Base-by-base conservation (phyloP, 1,284 basidiomycete genomes). In the Cryptococcus sp. region DNA sequence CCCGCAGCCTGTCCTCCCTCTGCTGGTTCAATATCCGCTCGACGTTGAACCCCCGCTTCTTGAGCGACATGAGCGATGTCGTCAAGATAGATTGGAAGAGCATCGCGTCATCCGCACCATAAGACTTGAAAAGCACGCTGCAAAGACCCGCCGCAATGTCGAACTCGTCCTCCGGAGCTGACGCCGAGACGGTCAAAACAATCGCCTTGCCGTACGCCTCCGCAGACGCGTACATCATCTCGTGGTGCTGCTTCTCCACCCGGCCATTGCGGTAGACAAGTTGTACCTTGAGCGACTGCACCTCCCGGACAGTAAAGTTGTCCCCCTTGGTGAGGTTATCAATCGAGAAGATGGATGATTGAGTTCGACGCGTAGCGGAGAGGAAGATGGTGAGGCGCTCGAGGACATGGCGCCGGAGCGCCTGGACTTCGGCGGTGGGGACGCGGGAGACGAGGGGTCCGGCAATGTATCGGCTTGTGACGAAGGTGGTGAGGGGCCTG, bases 11-110 rank as follows among this genome's bases (percentile, higher is more conserved):
- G 55, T 92, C 86, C 12, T 86, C 86, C 66, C 85, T 83, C 66
- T 94, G 89, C 65, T 91, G 87, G 59, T 87, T 86, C 51, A 97
- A 79, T 56, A 98, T 95, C 50, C 94, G 84, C 71, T 97, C 93
- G 51, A 97, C 93, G 44, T 76, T 74, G 68, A 67, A 73, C 3
- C 73, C 73, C 60, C 94, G 82, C 54, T 93, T 81, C 71, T 87
- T 88, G 53, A 98, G 79, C 1, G 89, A 86, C 60, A 85, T 83
- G 46, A 98, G 79, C 57, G 94, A 89, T 0, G 93, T 96, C 0
- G 90, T 91, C 12, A 98, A 82, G 46, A 98, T 90, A 56, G 91
- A 95, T 85, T 91, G 90, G 68, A 96, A 88, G 13, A 98, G 75
- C 8, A 98, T 78, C 0, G 87, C 84, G 69, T 96, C 92, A 64